phyloP scores from a whole-genome alignment of 805 yeast species.

The Candida dendrica region DNA sequence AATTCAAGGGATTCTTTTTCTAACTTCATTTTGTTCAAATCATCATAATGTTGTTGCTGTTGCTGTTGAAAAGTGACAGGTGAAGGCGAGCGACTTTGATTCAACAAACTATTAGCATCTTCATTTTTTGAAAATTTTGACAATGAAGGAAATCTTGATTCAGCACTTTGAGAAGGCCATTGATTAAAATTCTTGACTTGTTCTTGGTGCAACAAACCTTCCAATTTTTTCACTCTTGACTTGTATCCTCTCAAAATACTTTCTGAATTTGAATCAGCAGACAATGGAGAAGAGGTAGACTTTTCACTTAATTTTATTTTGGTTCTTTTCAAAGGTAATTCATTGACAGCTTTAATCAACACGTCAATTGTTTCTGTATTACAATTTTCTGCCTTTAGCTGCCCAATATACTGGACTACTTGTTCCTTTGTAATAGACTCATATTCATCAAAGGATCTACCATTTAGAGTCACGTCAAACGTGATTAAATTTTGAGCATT shows the following conservation, averaged over 20 bases:
- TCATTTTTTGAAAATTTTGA: constrained; percentile 21
- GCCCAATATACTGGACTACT: constrained; percentile 29
- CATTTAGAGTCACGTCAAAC: constrained; percentile 13
- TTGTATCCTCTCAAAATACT: constrained; percentile 57
- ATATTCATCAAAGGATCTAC: not conserved
- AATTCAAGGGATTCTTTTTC: constrained; percentile 8
- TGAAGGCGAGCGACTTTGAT: not conserved
- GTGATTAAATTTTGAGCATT: constrained; percentile 11
- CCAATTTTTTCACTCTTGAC: constrained; percentile 67
- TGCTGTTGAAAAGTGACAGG: not conserved
- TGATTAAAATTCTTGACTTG: constrained; percentile 47
- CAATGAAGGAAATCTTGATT: not conserved
- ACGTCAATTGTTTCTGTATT: constrained; percentile 26
- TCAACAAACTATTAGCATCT: not conserved
- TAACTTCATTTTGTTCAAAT: constrained; percentile 4
- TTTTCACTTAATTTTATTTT: constrained; percentile 4
- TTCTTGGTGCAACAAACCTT: constrained; percentile 68
- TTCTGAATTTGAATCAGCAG: constrained; percentile 5
- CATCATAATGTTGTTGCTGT: not conserved
- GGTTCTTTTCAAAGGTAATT: constrained; percentile 22
- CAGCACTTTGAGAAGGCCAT: constrained; percentile 28
- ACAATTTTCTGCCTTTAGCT: constrained; percentile 24
- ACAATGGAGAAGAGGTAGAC: not conserved
- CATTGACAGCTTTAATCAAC: constrained; percentile 31
- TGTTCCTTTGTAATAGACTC: constrained; percentile 15